Percentiles rank a stretch among this genome's conserved stretches.
Conservation (phyloP, 257 asterid species). For the Dorcoceras hygrometricum region DNA sequence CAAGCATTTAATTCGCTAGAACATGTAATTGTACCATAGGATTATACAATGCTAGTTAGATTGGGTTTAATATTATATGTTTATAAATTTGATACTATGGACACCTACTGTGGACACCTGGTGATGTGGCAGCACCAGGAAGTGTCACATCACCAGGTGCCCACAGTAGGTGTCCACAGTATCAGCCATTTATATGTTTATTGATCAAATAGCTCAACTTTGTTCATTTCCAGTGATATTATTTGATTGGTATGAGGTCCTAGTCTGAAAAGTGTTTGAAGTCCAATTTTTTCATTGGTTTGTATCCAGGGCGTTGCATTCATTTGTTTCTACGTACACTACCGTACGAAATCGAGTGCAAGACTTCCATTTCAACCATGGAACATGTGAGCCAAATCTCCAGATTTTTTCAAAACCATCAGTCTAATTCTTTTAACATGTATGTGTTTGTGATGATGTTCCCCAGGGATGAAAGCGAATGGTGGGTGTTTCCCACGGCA, state of each 20-base stretch:
- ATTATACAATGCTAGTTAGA: no score
- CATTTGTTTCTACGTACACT: conserved; percentile 70
- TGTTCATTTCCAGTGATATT: background rate
- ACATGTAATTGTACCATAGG: no score
- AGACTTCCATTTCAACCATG: conserved; percentile 81
- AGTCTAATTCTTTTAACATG: background rate
- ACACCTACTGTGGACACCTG: no score
- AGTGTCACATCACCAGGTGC: no score
- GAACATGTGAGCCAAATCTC: conserved; percentile 68
- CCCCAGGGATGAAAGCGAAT: conserved; percentile 95
- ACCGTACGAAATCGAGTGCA: conserved; percentile 60
- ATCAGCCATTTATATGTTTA: background rate
- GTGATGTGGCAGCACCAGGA: no score
- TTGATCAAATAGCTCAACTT: background rate
- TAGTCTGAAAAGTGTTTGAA: background rate
- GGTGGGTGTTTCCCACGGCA: conserved; percentile 97
- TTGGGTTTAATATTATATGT: background rate
- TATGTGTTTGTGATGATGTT: conserved; percentile 11
- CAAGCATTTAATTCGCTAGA: no score
- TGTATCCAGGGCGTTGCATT: conserved; percentile 73
- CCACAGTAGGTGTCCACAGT: no score
- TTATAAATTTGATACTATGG: no score
- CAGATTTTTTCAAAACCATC: background rate
- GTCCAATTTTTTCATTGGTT: conserved; percentile 6
- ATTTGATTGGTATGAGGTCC: background rate